These are phyloP conservation scores for Tuber magnatum DNA, from an alignment of 495 filamentous ascomycete species.

Conservation along the genomic window DNA sequence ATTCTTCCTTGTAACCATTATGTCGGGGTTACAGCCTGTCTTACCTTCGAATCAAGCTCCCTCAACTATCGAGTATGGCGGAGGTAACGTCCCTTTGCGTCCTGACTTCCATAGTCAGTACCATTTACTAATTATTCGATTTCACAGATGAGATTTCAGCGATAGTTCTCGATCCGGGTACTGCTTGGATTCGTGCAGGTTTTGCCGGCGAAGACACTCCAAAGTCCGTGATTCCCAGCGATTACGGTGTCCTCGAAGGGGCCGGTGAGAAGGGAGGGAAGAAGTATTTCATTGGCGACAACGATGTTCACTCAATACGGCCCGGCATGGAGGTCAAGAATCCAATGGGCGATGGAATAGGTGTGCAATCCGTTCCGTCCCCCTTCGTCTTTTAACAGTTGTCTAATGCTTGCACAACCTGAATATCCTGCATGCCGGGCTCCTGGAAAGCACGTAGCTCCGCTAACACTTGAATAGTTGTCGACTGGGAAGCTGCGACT, in stretches of 20 bases:
- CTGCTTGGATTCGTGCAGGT: constrained; percentile 80
- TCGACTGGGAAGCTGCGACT: constrained; percentile 91
- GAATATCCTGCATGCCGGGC: background rate
- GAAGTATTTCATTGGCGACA: constrained; percentile 74
- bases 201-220: constrained; percentile 97
- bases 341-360: constrained; percentile 78
- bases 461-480: constrained; percentile 48
- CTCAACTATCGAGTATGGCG: constrained; percentile 39
- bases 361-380: constrained; percentile 8
- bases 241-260: constrained; percentile 61
- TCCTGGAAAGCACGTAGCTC: background rate
- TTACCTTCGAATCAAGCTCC: constrained; percentile 36
- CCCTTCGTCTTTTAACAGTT: background rate
- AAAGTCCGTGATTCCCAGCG: constrained; percentile 82
- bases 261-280: constrained; percentile 48
- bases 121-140: constrained; percentile 1
- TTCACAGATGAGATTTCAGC: constrained; percentile 85
- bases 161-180: constrained; percentile 91
- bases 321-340: constrained; percentile 73
- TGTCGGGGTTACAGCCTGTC: constrained; percentile 35
- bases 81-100: constrained; percentile 20
- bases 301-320: constrained; percentile 69
- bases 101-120: background rate
- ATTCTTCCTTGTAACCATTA: constrained; percentile 3
- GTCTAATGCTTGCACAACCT: background rate